A percentile compares a stretch with the other conserved stretches of the same genome.
Conservation (phyloP, 495 filamentous ascomycete species). For the Xylaria sp. region DNA sequence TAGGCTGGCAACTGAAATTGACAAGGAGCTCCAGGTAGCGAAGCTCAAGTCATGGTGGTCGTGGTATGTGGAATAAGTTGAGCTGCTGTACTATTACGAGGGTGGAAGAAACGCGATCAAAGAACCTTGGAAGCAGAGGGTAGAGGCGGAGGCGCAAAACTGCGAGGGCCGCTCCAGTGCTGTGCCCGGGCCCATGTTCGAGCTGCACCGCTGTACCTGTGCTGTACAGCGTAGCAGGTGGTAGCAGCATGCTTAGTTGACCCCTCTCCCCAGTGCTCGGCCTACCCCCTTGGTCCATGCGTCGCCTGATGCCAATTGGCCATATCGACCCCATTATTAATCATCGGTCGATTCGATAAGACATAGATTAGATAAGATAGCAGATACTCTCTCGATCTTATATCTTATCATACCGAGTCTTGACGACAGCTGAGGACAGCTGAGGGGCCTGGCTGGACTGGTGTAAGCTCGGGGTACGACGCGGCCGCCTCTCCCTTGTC, state of each 20-base stretch:
- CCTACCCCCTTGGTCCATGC: conserved; percentile 21
- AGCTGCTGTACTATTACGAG: conserved; percentile 29
- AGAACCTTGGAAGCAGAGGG: conserved; percentile 24
- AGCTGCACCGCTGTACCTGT: conserved; percentile 14
- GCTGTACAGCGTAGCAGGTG: conserved; percentile 20
- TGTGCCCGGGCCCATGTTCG: conserved; percentile 10
- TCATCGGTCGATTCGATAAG: conserved; percentile 36
- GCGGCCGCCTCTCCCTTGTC: background rate
- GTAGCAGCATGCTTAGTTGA: conserved; percentile 22
- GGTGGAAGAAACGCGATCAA: conserved; percentile 29
- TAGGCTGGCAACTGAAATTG: conserved; percentile 28
- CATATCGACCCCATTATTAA: conserved; percentile 36
- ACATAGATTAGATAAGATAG: conserved; percentile 35
- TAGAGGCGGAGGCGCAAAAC: conserved; percentile 40
- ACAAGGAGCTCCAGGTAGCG: conserved; percentile 38
- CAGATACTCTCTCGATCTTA: background rate
- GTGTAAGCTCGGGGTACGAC: background rate
- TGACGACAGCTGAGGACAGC: background rate
- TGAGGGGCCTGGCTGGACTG: too few species aligned
- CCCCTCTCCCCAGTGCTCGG: conserved; percentile 34
- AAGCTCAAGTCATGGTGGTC: conserved; percentile 44
- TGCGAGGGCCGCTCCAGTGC: conserved; percentile 27
- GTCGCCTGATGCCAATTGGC: conserved; percentile 24
- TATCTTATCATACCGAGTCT: background rate
- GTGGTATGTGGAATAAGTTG: conserved; percentile 32